A percentile compares a stretch with the other conserved stretches of the same genome.
These are phyloP conservation scores for Plectosphaerella plurivora DNA, from an alignment of 2,329 filamentous ascomycete species.

Conservation along the genomic window DNA sequence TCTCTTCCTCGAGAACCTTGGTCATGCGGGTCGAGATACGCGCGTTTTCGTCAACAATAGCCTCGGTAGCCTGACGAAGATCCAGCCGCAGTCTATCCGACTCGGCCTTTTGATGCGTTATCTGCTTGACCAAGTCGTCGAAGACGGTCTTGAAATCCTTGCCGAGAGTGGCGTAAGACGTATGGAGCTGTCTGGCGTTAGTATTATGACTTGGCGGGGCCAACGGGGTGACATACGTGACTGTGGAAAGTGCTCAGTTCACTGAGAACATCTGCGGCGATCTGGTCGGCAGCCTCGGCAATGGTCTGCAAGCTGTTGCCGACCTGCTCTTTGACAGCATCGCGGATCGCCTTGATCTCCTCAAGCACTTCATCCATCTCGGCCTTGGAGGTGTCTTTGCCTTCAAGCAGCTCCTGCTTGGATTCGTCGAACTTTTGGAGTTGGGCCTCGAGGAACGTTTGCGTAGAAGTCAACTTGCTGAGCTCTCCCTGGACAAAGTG, in stretches of 20 bases:
- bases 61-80: slow-evolving; percentile 64
- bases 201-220: not conserved
- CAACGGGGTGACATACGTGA: slow-evolving; percentile 38
- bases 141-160: slow-evolving; percentile 84
- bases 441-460: slow-evolving; percentile 66
- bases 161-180: slow-evolving; percentile 78
- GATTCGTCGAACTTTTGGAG: slow-evolving; percentile 63
- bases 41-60: slow-evolving; percentile 64
- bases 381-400: slow-evolving; percentile 66
- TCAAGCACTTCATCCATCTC: slow-evolving; percentile 89
- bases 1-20: slow-evolving; percentile 70
- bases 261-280: slow-evolving; percentile 81
- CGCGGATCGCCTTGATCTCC: slow-evolving; percentile 84
- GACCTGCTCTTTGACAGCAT: slow-evolving; percentile 82
- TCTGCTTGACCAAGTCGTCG: slow-evolving; percentile 70
- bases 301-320: slow-evolving; percentile 80
- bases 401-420: slow-evolving; percentile 62
- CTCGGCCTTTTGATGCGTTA: slow-evolving; percentile 73
- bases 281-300: slow-evolving; percentile 78
- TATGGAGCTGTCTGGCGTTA: slow-evolving; percentile 57
- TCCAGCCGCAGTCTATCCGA: slow-evolving; percentile 69
- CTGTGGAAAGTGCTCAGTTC: slow-evolving; percentile 82
- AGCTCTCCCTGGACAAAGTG: slow-evolving; percentile 73
- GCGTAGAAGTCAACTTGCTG: slow-evolving; percentile 64
- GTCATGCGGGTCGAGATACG: slow-evolving; percentile 63